phyloP scores from a whole-genome alignment of 805 yeast species.

The Teunomyces aglyptinius region DNA sequence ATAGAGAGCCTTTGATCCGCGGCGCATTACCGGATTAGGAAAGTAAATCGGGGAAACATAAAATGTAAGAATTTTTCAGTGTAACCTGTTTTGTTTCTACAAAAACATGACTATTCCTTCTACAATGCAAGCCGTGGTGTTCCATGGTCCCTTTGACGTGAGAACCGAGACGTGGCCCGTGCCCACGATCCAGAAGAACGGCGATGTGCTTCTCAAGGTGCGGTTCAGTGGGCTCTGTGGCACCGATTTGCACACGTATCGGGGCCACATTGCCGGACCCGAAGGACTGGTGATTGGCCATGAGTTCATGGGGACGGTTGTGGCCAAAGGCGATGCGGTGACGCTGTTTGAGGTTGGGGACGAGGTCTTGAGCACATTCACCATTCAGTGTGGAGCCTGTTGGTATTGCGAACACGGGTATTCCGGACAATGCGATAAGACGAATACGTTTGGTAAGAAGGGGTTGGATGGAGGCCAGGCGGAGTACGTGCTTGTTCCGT shows the following conservation, averaged over 20 bases:
- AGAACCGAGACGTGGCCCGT: conserved; percentile 37
- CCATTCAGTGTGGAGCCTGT: conserved; percentile 59
- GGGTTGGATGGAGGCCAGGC: conserved; percentile 64
- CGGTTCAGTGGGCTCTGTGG: conserved; percentile 53
- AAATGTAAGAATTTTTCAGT: background rate
- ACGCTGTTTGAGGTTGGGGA: conserved; percentile 43
- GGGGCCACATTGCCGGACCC: conserved; percentile 49
- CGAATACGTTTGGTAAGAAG: conserved; percentile 57
- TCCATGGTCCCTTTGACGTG: conserved; percentile 43
- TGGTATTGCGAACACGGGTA: conserved; percentile 57
- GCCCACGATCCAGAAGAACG: conserved; percentile 36
- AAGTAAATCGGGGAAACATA: conserved; percentile 1
- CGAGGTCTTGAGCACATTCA: conserved; percentile 45
- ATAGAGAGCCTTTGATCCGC: background rate
- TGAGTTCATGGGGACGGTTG: conserved; percentile 47
- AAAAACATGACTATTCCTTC: conserved; percentile 9
- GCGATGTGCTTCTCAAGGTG: conserved; percentile 49
- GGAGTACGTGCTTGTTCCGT: conserved; percentile 58
- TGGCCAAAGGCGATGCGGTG: conserved; percentile 34
- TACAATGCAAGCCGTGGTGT: conserved; percentile 51
- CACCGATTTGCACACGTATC: conserved; percentile 51
- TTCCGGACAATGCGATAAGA: conserved; percentile 52
- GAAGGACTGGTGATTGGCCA: conserved; percentile 49
- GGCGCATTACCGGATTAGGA: background rate
- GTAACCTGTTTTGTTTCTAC: background rate